A percentile compares a stretch with the other conserved stretches of the same genome.
These are phyloP conservation scores for Mrakia gelida DNA, from an alignment of 768 basidiomycete species.

Conservation along the genomic window DNA sequence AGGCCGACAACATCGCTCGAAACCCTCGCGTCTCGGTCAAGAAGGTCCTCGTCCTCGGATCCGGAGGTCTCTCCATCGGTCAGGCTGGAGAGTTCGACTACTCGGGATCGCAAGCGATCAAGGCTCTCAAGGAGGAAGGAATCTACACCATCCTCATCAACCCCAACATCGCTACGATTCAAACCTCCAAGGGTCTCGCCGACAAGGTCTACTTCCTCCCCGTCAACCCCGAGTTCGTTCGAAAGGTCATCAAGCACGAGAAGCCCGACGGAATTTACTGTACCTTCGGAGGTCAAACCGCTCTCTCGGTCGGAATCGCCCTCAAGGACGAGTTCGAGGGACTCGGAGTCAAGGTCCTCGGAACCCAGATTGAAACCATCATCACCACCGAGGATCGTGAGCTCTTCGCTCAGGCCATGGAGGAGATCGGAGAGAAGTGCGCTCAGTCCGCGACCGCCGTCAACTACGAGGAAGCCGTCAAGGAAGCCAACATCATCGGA, in stretches of 20 bases:
- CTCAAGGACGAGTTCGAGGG: slow-evolving; percentile 92
- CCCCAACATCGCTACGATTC: slow-evolving; percentile 98
- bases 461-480: slow-evolving; percentile 74
- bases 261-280: slow-evolving; percentile 98
- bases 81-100: slow-evolving; percentile 99
- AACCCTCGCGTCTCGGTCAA: slow-evolving; percentile 57
- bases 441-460: slow-evolving; percentile 84
- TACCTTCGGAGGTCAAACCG: slow-evolving; percentile 97
- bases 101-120: slow-evolving; percentile 98
- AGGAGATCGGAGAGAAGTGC: slow-evolving; percentile 89
- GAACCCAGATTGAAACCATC: slow-evolving; percentile 94
- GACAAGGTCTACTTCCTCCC: slow-evolving; percentile 99
- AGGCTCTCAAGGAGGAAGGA: slow-evolving; percentile 96
- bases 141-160: slow-evolving; percentile 99
- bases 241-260: slow-evolving; percentile 97
- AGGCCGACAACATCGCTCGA: slow-evolving; percentile 75
- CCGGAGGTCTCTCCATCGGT: slow-evolving; percentile 94
- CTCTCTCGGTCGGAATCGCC: slow-evolving; percentile 92
- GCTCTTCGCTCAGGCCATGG: slow-evolving; percentile 90
- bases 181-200: slow-evolving; percentile 92
- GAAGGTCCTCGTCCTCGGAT: slow-evolving; percentile 95
- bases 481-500: slow-evolving; percentile 77
- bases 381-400: slow-evolving; percentile 96
- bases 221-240: slow-evolving; percentile 94
- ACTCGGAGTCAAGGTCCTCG: slow-evolving; percentile 87